A percentile compares a stretch with the other conserved stretches of the same genome.
Conservation (phyloP, 352 stramenopile species). For the Pythium periplocum region DNA sequence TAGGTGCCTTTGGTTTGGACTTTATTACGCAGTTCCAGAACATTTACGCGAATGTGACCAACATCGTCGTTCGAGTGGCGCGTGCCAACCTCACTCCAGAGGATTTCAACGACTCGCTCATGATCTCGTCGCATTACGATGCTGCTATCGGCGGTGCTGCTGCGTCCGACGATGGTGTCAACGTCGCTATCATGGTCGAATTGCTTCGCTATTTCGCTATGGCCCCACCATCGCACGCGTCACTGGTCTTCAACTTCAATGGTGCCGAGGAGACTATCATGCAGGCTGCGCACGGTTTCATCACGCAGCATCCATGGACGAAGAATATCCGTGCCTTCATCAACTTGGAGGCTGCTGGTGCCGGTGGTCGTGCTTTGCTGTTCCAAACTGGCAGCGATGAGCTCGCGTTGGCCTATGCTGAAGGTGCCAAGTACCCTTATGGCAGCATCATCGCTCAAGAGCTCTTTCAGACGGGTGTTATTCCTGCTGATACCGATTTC, state of each 20-base stretch:
- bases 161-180: constrained; percentile 72
- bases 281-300: constrained; percentile 74
- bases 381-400: constrained; percentile 80
- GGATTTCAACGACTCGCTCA: constrained; percentile 39
- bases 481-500: constrained; percentile 71
- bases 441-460: constrained; percentile 76
- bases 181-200: constrained; percentile 80
- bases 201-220: constrained; percentile 40
- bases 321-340: constrained; percentile 68
- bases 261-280: constrained; percentile 77
- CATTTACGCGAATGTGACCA: constrained; percentile 82
- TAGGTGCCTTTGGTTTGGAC: constrained; percentile 64
- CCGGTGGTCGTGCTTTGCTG: constrained; percentile 63
- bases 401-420: constrained; percentile 58
- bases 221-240: constrained; percentile 35
- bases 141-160: constrained; percentile 63
- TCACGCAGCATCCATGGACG: constrained; percentile 75
- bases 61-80: constrained; percentile 65
- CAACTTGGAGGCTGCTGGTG: constrained; percentile 69
- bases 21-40: constrained; percentile 82
- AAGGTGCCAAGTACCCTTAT: constrained; percentile 68
- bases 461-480: constrained; percentile 69
- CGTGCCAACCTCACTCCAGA: constrained; percentile 19
- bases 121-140: constrained; percentile 81
- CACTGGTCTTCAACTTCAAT: constrained; percentile 81